These are phyloP conservation scores for Chaetothyriales sp. DNA, from an alignment of 2,329 filamentous ascomycete species.

Conservation along the genomic window DNA sequence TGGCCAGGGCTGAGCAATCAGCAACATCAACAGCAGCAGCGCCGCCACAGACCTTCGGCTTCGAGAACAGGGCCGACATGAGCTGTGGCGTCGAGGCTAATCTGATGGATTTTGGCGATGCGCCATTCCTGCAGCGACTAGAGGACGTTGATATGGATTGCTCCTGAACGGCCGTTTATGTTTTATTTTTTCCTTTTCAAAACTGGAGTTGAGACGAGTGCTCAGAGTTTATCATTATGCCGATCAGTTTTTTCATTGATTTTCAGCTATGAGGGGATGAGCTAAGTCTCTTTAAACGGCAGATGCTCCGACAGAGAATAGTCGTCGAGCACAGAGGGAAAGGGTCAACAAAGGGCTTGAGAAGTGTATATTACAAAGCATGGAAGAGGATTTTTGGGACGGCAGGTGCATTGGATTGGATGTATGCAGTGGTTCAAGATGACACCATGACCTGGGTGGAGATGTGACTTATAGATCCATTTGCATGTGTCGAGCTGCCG, in stretches of 20 bases:
- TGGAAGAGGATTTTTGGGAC: neutral
- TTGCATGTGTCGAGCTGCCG: neutral
- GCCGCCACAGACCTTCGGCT: constrained; percentile 5
- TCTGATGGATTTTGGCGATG: constrained; percentile 31
- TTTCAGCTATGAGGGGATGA: neutral
- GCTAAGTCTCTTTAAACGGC: neutral
- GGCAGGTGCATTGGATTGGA: neutral
- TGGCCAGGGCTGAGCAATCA: neutral
- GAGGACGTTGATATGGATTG: constrained; percentile 30
- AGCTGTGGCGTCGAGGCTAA: constrained; percentile 24
- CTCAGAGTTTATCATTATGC: neutral
- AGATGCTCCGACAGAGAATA: neutral
- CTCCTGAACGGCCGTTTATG: constrained; percentile 13
- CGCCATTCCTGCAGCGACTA: constrained; percentile 29
- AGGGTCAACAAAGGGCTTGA: neutral
- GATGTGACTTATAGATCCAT: neutral
- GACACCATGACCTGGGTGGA: neutral
- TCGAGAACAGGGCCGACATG: constrained; percentile 22
- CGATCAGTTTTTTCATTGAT: neutral
- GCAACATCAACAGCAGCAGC: constrained; percentile 1
- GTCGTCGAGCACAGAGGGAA: neutral
- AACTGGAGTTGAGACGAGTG: neutral
- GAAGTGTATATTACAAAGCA: constrained; percentile 1
- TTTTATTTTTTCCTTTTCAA: neutral
- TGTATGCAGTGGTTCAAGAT: neutral